Conservation (phyloP, 73 alveolate genomes). For the Symbiodinium natans region DNA sequence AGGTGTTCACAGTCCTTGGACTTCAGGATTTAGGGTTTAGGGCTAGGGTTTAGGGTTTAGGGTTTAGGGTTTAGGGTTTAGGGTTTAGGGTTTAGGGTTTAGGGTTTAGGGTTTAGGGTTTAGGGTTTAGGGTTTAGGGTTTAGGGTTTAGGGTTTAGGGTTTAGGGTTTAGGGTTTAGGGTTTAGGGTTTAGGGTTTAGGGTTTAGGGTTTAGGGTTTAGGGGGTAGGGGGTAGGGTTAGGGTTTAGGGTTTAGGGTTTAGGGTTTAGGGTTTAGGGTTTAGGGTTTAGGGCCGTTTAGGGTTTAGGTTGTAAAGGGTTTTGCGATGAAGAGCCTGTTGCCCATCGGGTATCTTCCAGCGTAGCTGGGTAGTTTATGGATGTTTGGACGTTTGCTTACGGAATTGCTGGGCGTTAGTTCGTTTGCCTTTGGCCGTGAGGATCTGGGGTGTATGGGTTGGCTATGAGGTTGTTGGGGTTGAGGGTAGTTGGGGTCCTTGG, state of each 20-base stretch:
- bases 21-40: neutral
- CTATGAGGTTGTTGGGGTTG: too few species aligned
- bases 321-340: too few species aligned
- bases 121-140: neutral
- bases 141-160: neutral
- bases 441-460: too few species aligned
- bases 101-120: neutral
- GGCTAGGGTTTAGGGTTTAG: neutral
- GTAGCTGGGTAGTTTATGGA: too few species aligned
- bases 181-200: neutral
- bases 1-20: neutral
- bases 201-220: neutral
- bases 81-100: neutral
- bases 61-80: neutral
- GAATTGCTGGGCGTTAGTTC: too few species aligned
- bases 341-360: too few species aligned
- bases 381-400: too few species aligned
- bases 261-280: neutral
- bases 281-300: too few species aligned
- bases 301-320: too few species aligned
- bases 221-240: neutral
- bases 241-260: neutral
- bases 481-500: too few species aligned
- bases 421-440: too few species aligned
- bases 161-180: neutral